Percentiles rank a stretch among this genome's conserved stretches.
phyloP scores from a whole-genome alignment of 805 yeast genomes.

The Wickerhamomyces mucosus region DNA sequence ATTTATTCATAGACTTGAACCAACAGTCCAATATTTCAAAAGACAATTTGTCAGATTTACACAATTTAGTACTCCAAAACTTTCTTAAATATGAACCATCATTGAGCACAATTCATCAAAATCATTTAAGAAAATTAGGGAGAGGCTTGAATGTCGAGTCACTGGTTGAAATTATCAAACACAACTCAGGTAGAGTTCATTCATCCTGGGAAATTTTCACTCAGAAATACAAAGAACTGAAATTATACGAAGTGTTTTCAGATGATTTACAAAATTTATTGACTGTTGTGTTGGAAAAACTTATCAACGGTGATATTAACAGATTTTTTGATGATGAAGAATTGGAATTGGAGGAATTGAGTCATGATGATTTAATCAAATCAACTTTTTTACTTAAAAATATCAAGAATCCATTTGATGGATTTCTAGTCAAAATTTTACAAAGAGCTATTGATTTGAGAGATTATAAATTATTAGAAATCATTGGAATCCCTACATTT shows the following conservation, averaged over 20 bases:
- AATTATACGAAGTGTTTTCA: constrained; percentile 1
- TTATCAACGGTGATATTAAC: constrained; percentile 28
- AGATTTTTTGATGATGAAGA: neutral
- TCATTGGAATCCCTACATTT: constrained; percentile 8
- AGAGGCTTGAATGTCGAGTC: constrained; percentile 16
- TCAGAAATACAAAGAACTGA: constrained; percentile 16
- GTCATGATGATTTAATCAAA: constrained; percentile 14
- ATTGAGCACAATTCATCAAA: constrained; percentile 22
- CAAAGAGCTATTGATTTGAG: constrained; percentile 4
- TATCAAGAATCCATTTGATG: constrained; percentile 8
- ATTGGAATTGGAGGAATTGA: constrained; percentile 24
- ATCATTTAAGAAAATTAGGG: constrained; percentile 17
- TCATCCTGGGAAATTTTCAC: constrained; percentile 38
- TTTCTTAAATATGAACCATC: constrained; percentile 22
- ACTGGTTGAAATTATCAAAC: constrained; percentile 24
- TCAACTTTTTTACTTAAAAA: constrained; percentile 17
- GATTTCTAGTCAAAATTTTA: constrained; percentile 10
- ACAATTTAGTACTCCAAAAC: constrained; percentile 13
- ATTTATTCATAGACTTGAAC: too few species aligned
- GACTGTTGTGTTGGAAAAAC: constrained; percentile 24
- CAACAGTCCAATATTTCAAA: neutral
- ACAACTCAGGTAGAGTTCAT: constrained; percentile 45
- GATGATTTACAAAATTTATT: constrained; percentile 19
- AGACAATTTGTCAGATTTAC: constrained; percentile 7
- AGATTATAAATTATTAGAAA: constrained; percentile 5